phyloP scores from a whole-genome alignment of 129 eudicot species.

The Artemisia argyi region DNA sequence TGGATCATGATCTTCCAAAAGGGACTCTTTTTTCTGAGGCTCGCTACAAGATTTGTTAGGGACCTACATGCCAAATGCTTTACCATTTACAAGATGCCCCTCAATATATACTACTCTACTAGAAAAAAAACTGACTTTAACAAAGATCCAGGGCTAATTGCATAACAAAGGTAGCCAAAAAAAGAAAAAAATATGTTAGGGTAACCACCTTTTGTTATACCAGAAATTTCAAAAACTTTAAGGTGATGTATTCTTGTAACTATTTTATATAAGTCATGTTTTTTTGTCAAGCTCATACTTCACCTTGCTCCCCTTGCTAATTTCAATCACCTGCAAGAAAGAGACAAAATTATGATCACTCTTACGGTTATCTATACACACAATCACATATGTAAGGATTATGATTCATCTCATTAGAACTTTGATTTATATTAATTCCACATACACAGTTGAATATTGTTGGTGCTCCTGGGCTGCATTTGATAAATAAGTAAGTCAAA shows the following conservation, averaged over 20 bases:
- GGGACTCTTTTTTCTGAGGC: conserved; percentile 76
- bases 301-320: conserved; percentile 91
- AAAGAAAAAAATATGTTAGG: neutral
- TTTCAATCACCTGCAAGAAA: conserved; percentile 82
- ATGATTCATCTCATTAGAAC: too few relatives aligned
- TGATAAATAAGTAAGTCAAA: too few relatives aligned
- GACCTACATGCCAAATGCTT: conserved; percentile 41
- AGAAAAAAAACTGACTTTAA: conserved; percentile 1
- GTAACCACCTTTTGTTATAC: neutral
- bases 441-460: too few relatives aligned
- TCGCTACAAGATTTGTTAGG: conserved; percentile 71
- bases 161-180: neutral
- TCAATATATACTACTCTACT: conserved; percentile 3
- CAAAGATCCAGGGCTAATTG: neutral
- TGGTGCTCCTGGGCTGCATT: too few relatives aligned
- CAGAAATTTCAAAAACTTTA: neutral
- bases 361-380: neutral
- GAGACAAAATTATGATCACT: conserved; percentile 16
- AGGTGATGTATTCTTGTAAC: too few relatives aligned
- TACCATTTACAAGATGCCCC: conserved; percentile 17
- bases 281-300: conserved; percentile 96
- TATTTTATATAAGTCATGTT: conserved; percentile 61
- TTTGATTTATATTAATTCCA: too few relatives aligned
- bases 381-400: neutral
- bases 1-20: conserved; percentile 86